Conservation (phyloP, 1,284 basidiomycete species). For the Phlebopus sp. region DNA sequence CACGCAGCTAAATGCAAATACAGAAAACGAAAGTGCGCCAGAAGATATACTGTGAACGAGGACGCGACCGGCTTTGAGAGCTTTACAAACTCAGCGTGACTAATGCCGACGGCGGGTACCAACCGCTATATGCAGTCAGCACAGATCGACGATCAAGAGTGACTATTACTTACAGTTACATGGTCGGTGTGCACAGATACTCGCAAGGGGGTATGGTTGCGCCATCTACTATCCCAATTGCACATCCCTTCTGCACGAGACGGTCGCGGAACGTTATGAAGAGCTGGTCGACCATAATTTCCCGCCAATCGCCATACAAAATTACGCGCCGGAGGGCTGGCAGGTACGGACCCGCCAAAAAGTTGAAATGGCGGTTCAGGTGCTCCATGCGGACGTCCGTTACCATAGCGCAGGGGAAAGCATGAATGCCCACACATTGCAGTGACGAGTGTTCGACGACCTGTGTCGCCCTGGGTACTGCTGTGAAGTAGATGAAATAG, state of each 20-base stretch:
- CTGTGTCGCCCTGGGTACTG: conserved; percentile 24
- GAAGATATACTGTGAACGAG: too few relatives aligned
- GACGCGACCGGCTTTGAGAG: too few relatives aligned
- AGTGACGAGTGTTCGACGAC: conserved; percentile 36
- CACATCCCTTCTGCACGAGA: conserved; percentile 22
- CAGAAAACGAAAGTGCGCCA: too few relatives aligned
- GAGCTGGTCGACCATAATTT: conserved; percentile 33
- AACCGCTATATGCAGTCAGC: too few relatives aligned
- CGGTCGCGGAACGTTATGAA: conserved; percentile 24
- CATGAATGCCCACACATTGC: conserved; percentile 48
- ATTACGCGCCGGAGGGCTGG: conserved; percentile 39
- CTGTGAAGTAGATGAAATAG: conserved; percentile 56
- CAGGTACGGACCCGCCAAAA: conserved; percentile 37
- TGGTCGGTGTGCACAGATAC: conserved; percentile 11
- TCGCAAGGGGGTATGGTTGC: conserved; percentile 13
- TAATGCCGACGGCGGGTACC: too few relatives aligned
- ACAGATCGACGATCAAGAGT: too few relatives aligned
- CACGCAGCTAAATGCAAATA: too few relatives aligned
- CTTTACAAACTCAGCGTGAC: too few relatives aligned
- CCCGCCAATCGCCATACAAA: conserved; percentile 52
- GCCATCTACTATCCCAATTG: conserved; percentile 13
- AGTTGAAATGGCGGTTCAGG: conserved; percentile 45
- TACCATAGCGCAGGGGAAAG: conserved; percentile 40
- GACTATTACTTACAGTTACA: not conserved
- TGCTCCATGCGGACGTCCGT: conserved; percentile 39